Evolutionary conservation across 768 basidiomycete genomes (phyloP), one percentile per base, ranked within the genome.

Genomic region (Terana coerulea): DNA sequence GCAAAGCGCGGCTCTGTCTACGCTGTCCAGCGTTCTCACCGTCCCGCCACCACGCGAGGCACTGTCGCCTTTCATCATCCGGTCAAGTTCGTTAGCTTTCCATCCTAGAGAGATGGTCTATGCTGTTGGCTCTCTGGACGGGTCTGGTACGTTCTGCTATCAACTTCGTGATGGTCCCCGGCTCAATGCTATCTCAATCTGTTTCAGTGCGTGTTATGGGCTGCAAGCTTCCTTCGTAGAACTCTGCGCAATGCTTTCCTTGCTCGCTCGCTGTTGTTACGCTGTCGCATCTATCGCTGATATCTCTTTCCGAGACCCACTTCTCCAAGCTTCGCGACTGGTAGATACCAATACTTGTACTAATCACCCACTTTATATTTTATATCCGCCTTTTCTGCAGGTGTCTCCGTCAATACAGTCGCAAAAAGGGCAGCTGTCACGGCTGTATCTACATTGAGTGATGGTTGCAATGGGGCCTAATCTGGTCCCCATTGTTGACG

Each of bases 51-150:
- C 77, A n/a, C 76, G 82, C 41, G 71, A 71, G 6, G 62, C 75
- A 34, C 78, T 80, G 6, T 82, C 80, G 22, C 71, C 79, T 8
- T 85, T 75, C 61, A 82, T 84, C 49, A 81, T 83, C 36, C 72
- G 82, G 55, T 71, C 69, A 51, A 83, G 80, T 37, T 83, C 86
- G 26, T 69, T 92, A 44, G 73, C 77, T 1, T 94, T 93, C 76
- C 91, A 94, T 64, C 91, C 91, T 11, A 75, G 81, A 55, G 88
- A 94, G 66, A 92, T 93, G 91, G 65, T 93, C 56, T 88, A 82
- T 59, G 87, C 81, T 15, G 64, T 84, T 14, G 89, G 89, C 8
- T 78, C 79, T 37, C 77, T 84, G 44, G 89, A 92, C 64, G 89
- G 90, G 14, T 75, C 65, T 26, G 66, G 70, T 70, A 41, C 51